Base-by-base conservation (phyloP, 805 yeast species). In the Alloascoidea africana region DNA sequence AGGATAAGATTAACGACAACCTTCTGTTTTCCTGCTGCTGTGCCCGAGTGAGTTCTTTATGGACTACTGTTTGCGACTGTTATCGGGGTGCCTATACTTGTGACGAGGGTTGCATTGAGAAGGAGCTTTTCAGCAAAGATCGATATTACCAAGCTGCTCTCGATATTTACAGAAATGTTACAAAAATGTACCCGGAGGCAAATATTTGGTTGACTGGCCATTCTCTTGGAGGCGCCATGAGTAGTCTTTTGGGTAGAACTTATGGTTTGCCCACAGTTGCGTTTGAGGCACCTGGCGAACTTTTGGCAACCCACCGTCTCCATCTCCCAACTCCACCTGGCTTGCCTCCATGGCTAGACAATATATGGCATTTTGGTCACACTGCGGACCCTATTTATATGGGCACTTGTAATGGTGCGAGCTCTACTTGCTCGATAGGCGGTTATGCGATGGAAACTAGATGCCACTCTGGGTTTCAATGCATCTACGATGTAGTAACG, bases 391-490 rank as follows among this genome's bases (percentile, higher is more conserved):
- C 98, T 1, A 83, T 91, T 2, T 91, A 67, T 50, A 81, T 87
- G 89, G 98, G 98, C 0, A 87, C 85, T 5, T 91, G 98, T 54
- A 86, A 82, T 50, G 98, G 98, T 5, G 93, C 91, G 0, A 74
- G 89, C 3, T 78, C 93, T 0, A 58, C 87, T 2, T 91, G 98
- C 56, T 76, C 89, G 42, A 66, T 84, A 5, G 96, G 83, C 1
- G 98, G 98, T 0, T 91, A 85, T 55, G 98, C 97, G 5, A 78
- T 91, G 95, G 98, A 91, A 51, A 78, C 96, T 0, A 78, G 77
- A 35, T 91, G 98, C 53, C 98, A 91, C 54, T 70, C 94, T 0
- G 98, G 97, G 0, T 70, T 68, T 53, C 73, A 73, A 38, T 91
- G 97, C 54, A 67, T 78, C 17, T 91, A 89, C 58, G 97, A 91